Evolutionary conservation across 2,329 filamentous ascomycete genomes (phyloP), one percentile per base, ranked within the genome.

Genomic region (Saccharata proteae): DNA sequence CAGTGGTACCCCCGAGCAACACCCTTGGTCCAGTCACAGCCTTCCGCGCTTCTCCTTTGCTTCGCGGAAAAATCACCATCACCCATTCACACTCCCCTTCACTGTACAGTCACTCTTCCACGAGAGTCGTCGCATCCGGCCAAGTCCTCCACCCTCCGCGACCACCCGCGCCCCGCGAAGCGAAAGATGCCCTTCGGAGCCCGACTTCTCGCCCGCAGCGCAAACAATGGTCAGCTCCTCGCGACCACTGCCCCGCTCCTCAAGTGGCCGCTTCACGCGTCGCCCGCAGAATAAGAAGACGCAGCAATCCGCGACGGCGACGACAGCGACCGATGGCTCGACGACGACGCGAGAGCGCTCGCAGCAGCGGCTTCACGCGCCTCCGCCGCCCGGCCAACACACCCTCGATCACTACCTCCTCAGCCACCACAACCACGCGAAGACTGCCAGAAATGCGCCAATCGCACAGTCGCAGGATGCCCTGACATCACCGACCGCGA

Each of bases 191-290:
- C 24, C 34, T 32, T 36, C 28, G 23, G 33, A 20, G 29, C 28
- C 34, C 34, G 19, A 25, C n/a, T n/a, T n/a, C 8, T 22, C 20
- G 8, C n/a, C 20, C 11, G 7, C 7, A 7, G 25, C 42, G 39
- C 38, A 40, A 38, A 43, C 36, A 36, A 49, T 49, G 46, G 44
- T 43, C 39, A 43, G 40, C 30, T 38, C 40, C 36, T 42, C 51
- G 41, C 47, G 50, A 40, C 46, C 51, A 38, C 42, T 48, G 38
- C 26, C 39, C 36, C 43, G 43, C 29, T 38, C 43, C 12, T 39
- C 42, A 26, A 42, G 41, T 45, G 51, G 54, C 40, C 48, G 49
- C 38, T 47, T 37, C 26, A 33, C 39, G 49, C 48, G 38, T 44
- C 51, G 39, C 38, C 36, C 31, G 30, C 41, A 30, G 25, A 45